Evolutionary conservation across 768 basidiomycete species (phyloP), one percentile per base, ranked within the genome.

Genomic region (Phaffia australis): DNA sequence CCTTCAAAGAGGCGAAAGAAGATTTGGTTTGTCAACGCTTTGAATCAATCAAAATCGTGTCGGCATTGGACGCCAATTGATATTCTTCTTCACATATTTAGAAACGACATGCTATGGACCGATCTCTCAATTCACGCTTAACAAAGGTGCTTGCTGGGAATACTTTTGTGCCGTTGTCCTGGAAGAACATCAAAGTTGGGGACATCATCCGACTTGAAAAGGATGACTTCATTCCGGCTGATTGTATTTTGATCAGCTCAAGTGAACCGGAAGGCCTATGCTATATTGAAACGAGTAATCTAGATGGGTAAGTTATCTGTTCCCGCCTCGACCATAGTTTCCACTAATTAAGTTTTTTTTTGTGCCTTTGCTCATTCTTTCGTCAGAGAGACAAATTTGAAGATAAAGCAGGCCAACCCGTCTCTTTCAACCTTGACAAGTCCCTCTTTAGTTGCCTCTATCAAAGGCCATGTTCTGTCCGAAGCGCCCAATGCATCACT

Each of bases 401-500:
- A 98, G 80, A 98, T 99, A 77, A 99, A 99, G 74, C 92, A 99
- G 77, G 89, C 89, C 0, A 88, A 88, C 2, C 79, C 88, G 1
- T 84, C 89, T 46, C 97, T 92, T 1, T 78, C 87, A 0, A 72
- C 81, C 6, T 81, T 97, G 52, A 90, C 86, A 6, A 83, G 88
- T 2, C 92, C 94, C 0, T 77, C 83, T 8, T 81, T 86, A 14
- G 86, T 91, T 51, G 80, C 82, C 21, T 75, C 83, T 8, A 80
- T 99, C 1, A 84, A 82, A 49, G 95, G 95, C 16, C 84, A 87
- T 18, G 80, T 99, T 27, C 85, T 91, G 54, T 94, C 89, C 9
- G 95, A 99, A 75, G 90, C 97, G 68, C 95, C 95, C 7, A 99
- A 99, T 76, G 95, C 93, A 72, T 94, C 91, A 0, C 79, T 99